Conservation (phyloP, 768 basidiomycete species). For the Clitopilus hobsonii region DNA sequence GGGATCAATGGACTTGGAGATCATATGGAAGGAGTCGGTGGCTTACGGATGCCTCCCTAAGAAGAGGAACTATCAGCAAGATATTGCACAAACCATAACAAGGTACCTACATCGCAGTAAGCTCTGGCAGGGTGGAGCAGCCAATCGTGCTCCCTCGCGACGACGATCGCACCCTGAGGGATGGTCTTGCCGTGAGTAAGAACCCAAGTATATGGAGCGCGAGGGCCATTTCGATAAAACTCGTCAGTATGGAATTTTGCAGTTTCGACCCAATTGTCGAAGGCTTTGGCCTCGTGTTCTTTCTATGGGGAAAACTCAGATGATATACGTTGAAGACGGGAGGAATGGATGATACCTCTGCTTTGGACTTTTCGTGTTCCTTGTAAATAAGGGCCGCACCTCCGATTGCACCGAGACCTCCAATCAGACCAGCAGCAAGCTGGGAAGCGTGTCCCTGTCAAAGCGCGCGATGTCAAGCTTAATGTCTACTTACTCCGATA, state of each 20-base stretch:
- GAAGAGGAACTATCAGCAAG: conserved; percentile 2
- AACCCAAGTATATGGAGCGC: conserved; percentile 56
- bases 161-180: conserved; percentile 51
- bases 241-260: conserved; percentile 49
- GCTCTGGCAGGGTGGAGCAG: conserved; percentile 56
- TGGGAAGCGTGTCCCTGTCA: conserved; percentile 4
- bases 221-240: conserved; percentile 38
- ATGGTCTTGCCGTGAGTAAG: conserved; percentile 55
- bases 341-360: conserved; percentile 34
- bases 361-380: conserved; percentile 48
- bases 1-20: not conserved
- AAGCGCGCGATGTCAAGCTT: not conserved
- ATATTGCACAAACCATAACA: not conserved
- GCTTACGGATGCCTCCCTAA: conserved; percentile 55
- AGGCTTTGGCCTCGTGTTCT: conserved; percentile 45
- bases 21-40: conserved; percentile 34
- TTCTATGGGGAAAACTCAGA: conserved; percentile 28
- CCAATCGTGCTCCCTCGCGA: conserved; percentile 49
- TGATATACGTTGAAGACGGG: not conserved
- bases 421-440: conserved; percentile 39
- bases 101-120: conserved; percentile 46
- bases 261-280: conserved; percentile 50
- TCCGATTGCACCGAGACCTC: conserved; percentile 42
- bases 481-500: conserved; percentile 39
- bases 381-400: conserved; percentile 52